Evolutionary conservation across 305 asterid genomes (phyloP), one percentile per base, ranked within the genome.

Genomic region (Lippia alba): DNA sequence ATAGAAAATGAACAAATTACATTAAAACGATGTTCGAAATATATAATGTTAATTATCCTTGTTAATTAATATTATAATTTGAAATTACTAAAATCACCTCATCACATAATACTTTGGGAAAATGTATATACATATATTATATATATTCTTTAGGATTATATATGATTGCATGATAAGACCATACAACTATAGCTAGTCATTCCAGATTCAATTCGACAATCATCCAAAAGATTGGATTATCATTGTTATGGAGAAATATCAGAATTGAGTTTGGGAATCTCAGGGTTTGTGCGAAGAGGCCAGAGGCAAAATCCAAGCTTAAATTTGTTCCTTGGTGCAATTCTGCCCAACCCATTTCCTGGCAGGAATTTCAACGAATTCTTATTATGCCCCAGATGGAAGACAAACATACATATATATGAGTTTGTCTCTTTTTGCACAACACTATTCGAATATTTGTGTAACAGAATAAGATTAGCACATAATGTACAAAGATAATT

Each of bases 241-340:
- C 14, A 10, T 44, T 3, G 14, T 44, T 6, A 44, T 44, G 41
- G 41, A 36, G 41, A 8, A 44, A 5, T 44, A 44, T 44, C 1
- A 8, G 12, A 44, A 44, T 44, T 19, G 15, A 11, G 14, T 5
- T 44, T 20, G 40, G 44, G 69, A 45, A 46, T 46, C 69, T 45
- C 14, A 3, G 19, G 2, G 17, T 40, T 41, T 40, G 8, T 12
- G 19, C 4, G 12, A 14, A 46, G 30, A 24, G 9, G 69, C 46
- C 69, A 45, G 44, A 19, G 14, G 19, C 67, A 34, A 61, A 61
- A 17, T 63, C 41, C 67, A 18, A 40, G 66, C 51, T 49, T 49
- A 10, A 39, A 60, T 15, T 24, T 60, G 48, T 59, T 59, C 20
- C 9, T 58, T 32, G 44, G 45, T 34, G 24, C 65, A 19, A 55